Base-by-base conservation (phyloP, 2,329 filamentous ascomycete species). In the Fusarium acutatum region DNA sequence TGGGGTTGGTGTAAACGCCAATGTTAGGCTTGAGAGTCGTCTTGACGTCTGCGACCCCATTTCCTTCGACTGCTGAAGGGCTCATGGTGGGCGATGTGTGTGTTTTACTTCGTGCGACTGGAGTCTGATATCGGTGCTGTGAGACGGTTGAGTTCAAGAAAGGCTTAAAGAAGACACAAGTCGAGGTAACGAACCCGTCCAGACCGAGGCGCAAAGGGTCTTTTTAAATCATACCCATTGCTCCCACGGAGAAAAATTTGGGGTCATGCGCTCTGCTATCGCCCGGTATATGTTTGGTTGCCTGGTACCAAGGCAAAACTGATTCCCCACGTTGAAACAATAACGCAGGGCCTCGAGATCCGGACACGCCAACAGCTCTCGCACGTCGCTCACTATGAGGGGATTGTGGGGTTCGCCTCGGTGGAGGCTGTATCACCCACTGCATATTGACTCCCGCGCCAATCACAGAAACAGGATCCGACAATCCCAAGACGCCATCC, bases 1-100 rank as follows among this genome's bases (percentile, higher is more conserved):
- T 89, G 24, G 96, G 94, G 85, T 98, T 97, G 59, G 96, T 98
- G 88, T 93, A 98, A 75, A 98, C 95, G 77, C 95, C 96, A 81
- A 98, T 97, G 85, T 98, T 98, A 65, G 93, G 85, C 88, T 97
- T 96, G 67, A 82, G 70, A 20, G 76, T 72, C 34, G 75, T 70
- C 72, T 77, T 80, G 63, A 67, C 60, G 32, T 76, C 78, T 32
- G 62, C 75, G 37, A 70, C 65, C 34, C 75, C 72, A 62, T 77
- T 67, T 60, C 69, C 60, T 43, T 82, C 80, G 65, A 79, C 75
- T 65, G 78, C 80, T 52, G 80, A 81, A 65, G 82, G 82, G 63
- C 79, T 80, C 82, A 83, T 83, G 60, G 58, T 77, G 67, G 52
- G 64, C 30, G 54, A 58, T 60, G 47, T 49, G 46, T 57, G 60